phyloP scores from a whole-genome alignment of 73 alveolate species.

The Urostyla sp. region DNA sequence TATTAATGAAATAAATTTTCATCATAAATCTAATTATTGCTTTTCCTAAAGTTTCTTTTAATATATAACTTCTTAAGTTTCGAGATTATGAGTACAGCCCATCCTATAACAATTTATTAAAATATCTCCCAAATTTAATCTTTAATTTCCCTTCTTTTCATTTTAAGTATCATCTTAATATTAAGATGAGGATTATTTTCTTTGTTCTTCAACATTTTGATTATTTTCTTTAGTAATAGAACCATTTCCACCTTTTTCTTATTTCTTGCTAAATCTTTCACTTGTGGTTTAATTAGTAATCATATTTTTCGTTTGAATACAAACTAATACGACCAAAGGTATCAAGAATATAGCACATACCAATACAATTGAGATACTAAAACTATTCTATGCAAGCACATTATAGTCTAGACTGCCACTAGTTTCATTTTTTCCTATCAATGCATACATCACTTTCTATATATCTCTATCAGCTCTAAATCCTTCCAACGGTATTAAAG shows the following conservation, averaged over 20 bases:
- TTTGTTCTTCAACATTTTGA: no score
- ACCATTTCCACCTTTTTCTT: not conserved
- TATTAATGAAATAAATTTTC: not conserved
- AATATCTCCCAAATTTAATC: no score
- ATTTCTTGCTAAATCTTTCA: constrained; percentile 34
- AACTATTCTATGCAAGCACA: not conserved
- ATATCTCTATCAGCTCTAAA: no score
- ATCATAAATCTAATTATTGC: no score
- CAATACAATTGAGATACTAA: not conserved
- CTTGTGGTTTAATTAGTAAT: constrained; percentile 39
- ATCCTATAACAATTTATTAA: no score
- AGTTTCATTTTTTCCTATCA: no score
- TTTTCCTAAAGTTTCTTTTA: not conserved
- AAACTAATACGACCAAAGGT: constrained; percentile 26
- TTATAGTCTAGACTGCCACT: no score
- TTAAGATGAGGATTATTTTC: not conserved
- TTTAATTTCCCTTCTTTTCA: not conserved
- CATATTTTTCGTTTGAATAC: constrained; percentile 23
- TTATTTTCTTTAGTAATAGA: not conserved
- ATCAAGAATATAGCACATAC: constrained; percentile 9
- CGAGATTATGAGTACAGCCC: no score
- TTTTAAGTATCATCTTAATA: not conserved
- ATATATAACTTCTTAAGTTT: not conserved
- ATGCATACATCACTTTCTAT: no score
- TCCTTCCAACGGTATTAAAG: not conserved